phyloP scores from a whole-genome alignment of 2,329 filamentous ascomycete genomes.

The Colletotrichum sp. region DNA sequence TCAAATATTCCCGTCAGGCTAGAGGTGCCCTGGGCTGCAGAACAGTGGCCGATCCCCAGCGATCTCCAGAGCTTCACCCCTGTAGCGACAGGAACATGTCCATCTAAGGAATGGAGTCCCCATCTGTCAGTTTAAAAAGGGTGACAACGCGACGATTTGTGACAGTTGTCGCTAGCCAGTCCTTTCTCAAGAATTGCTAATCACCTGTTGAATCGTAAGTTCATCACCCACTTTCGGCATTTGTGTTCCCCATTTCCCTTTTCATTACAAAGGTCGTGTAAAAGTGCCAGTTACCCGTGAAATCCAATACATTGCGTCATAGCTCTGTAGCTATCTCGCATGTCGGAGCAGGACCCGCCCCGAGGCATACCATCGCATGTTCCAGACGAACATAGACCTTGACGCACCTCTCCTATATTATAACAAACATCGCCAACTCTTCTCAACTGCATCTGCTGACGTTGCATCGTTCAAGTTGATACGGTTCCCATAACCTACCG shows the following conservation, averaged over 20 bases:
- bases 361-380: slow-evolving; percentile 16
- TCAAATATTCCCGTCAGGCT: not conserved
- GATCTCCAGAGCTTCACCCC: slow-evolving; percentile 20
- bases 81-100: slow-evolving; percentile 7
- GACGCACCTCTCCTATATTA: not conserved
- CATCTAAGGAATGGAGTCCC: slow-evolving; percentile 1
- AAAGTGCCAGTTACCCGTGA: not conserved
- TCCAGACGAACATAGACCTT: not conserved
- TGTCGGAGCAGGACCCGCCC: slow-evolving; percentile 17
- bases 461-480: not conserved
- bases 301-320: slow-evolving; percentile 17
- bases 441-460: not conserved
- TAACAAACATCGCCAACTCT: not conserved
- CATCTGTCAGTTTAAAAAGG: not conserved
- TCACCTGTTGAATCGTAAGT: not conserved
- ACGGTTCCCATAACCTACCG: not conserved
- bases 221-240: not conserved
- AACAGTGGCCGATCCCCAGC: slow-evolving; percentile 4
- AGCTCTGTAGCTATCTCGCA: slow-evolving; percentile 14
- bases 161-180: not conserved
- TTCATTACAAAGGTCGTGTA: not conserved
- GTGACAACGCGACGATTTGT: not conserved
- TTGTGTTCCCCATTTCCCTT: not conserved
- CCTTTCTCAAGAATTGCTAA: not conserved
- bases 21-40: not conserved